Evolutionary conservation across 1,284 basidiomycete species (phyloP).

Genomic region (Cutaneotrichosporon sp.): DNA sequence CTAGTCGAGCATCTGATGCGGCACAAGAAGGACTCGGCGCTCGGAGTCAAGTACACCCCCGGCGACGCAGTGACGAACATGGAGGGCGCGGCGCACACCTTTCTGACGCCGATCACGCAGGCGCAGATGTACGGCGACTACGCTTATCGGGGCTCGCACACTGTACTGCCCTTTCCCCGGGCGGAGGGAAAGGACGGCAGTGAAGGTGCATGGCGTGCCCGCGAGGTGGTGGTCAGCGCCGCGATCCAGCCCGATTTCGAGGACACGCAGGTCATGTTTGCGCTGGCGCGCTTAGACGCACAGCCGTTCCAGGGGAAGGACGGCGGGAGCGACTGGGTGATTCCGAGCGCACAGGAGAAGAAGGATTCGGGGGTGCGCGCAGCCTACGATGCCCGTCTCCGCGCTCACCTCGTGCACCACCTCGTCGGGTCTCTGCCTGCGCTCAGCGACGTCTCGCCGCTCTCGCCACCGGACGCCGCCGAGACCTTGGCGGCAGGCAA

Average conservation of each 20-base stretch:
- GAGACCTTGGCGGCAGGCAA: background rate
- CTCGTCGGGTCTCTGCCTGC: conserved; percentile 3
- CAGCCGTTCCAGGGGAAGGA: background rate
- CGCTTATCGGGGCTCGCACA: conserved; percentile 10
- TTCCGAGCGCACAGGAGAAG: background rate
- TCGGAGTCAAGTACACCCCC: conserved; percentile 22
- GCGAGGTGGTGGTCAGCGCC: conserved; percentile 20
- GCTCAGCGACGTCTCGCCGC: background rate
- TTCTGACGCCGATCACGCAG: conserved; percentile 21
- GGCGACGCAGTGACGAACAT: conserved; percentile 23
- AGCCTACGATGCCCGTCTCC: conserved; percentile 1
- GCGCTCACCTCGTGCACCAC: conserved; percentile 6
- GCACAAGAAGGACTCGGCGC: conserved; percentile 26
- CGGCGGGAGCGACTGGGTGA: background rate
- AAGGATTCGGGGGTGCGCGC: background rate
- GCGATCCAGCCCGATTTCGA: conserved; percentile 31
- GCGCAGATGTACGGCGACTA: conserved; percentile 28
- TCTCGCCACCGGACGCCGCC: background rate
- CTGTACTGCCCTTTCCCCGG: conserved; percentile 3
- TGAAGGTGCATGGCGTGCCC: background rate
- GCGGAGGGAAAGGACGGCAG: too few relatives aligned
- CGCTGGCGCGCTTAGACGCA: conserved; percentile 5
- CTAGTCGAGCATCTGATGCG: conserved; percentile 27
- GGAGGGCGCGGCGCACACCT: conserved; percentile 28
- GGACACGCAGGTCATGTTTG: conserved; percentile 15